Evolutionary conservation across 352 stramenopile genomes (phyloP).

Genomic region (Phytophthora tentaculata): DNA sequence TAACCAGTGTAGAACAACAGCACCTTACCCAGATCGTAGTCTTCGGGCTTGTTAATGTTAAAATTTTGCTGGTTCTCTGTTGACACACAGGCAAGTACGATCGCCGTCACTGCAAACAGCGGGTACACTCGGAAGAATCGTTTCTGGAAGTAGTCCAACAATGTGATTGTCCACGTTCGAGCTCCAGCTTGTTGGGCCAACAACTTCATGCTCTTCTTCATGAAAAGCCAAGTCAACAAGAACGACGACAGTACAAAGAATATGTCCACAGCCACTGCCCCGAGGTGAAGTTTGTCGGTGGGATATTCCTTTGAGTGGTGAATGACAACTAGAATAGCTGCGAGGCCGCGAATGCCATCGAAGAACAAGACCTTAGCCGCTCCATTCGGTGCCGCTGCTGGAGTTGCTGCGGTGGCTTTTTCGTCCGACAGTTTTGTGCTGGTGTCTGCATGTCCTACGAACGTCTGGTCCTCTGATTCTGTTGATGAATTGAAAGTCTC

Average conservation of each 20-base stretch:
- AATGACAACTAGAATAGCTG: conserved; percentile 34
- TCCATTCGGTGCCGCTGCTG: conserved; percentile 1
- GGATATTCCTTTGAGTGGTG: conserved; percentile 34
- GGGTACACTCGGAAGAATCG: conserved; percentile 65
- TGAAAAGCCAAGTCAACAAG: conserved; percentile 28
- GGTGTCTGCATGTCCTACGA: not conserved
- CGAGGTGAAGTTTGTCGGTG: conserved; percentile 28
- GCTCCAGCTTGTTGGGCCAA: conserved; percentile 18
- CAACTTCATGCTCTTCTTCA: conserved; percentile 38
- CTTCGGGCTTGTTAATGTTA: conserved; percentile 21
- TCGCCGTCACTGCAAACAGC: conserved; percentile 46
- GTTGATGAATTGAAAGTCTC: conserved; percentile 14
- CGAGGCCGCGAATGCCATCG: not conserved
- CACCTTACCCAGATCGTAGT: conserved; percentile 46
- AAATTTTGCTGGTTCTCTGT: conserved; percentile 26
- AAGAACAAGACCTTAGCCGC: not conserved
- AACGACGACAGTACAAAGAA: conserved; percentile 51
- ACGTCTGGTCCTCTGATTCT: conserved; percentile 16
- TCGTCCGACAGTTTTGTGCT: not conserved
- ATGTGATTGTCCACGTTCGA: conserved; percentile 21
- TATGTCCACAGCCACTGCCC: conserved; percentile 35
- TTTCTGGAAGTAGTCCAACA: conserved; percentile 53
- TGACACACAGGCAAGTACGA: conserved; percentile 37
- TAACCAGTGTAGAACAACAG: conserved; percentile 38
- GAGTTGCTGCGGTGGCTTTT: not conserved